Conservation (phyloP, 2,329 filamentous ascomycete genomes). For the Claviceps spartinae region DNA sequence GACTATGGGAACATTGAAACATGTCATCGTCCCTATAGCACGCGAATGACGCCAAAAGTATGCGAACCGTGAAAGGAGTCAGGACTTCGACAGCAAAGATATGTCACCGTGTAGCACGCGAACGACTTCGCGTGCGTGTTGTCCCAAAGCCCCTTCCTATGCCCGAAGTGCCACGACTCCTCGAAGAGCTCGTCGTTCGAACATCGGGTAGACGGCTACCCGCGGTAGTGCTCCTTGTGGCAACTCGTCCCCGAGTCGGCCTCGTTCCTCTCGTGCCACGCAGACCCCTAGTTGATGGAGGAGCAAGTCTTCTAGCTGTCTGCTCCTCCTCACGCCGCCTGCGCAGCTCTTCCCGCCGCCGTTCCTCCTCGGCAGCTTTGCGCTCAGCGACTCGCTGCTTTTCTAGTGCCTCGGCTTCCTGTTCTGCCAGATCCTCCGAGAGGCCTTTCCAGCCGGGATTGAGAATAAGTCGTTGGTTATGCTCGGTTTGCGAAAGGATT, state of each 20-base stretch:
- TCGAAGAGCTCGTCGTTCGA: conserved; percentile 14
- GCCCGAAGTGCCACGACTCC: conserved; percentile 20
- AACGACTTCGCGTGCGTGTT: conserved; percentile 18
- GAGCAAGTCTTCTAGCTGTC: conserved; percentile 19
- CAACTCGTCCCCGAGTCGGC: conserved; percentile 15
- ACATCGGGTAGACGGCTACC: conserved; percentile 17
- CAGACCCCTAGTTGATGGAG: conserved; percentile 16
- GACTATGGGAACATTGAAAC: not conserved
- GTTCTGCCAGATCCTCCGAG: conserved; percentile 70
- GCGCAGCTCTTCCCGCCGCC: conserved; percentile 57
- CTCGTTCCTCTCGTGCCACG: conserved; percentile 18
- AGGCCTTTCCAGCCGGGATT: conserved; percentile 85
- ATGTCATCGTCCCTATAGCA: conserved; percentile 14
- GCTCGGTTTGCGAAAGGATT: conserved; percentile 92
- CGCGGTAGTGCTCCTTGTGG: conserved; percentile 13
- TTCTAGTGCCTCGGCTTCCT: conserved; percentile 64
- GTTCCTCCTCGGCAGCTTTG: conserved; percentile 64
- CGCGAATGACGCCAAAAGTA: conserved; percentile 15
- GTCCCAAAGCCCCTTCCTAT: conserved; percentile 22
- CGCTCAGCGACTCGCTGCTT: conserved; percentile 68
- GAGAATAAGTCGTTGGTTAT: conserved; percentile 85
- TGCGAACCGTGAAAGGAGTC: not conserved
- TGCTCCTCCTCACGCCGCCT: conserved; percentile 51
- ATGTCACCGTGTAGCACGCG: conserved; percentile 17
- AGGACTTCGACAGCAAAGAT: not conserved